Base-by-base conservation (phyloP, 495 filamentous ascomycete genomes). In the Hypoxylon trugodes region DNA sequence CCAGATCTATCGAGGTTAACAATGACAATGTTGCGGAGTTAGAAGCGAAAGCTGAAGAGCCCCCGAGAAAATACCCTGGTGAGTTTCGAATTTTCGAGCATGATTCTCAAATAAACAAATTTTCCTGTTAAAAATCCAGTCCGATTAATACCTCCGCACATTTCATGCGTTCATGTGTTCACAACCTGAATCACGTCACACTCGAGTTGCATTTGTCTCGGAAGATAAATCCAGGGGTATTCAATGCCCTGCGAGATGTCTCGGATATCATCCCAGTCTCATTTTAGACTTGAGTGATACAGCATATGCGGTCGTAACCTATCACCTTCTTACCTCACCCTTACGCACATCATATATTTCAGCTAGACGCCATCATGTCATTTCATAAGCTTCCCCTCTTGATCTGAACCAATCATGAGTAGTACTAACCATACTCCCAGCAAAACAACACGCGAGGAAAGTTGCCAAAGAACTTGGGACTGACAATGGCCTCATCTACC, bases 371-470 rank as follows among this genome's bases (percentile, higher is more conserved):
- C 45, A 48, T 16, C 28, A 33, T 28, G 19, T n/a, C 37, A 12
- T 33, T 22, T n/a, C 28, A 21, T 48, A 15, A 30, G n/a, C 26
- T 21, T n/a, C 26, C n/a, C 9, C 10, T 8, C 7, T 18, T 18
- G 2, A 38, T 48, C 2, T n/a, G n/a, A 9, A 30, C 26, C 7
- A 21, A 32, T n/a, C n/a, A n/a, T n/a, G 6, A 28, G 16, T 7
- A 12, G 26, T 35, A 38, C 53, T 68, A 61, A 61, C 61, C 24
- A 25, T 36, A 8, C 1, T 30, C n/a, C n/a, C 57, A 93, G 92
- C 92, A 25, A 96, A 95, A 71, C 80, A 87, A 59, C 91, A 97
- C 73, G 91, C 90, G 36, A 84, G 83, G 59, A 87, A 84, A 37
- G 90, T 93, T 10, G 88, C 86, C 9, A 79, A 81, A 45, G 82